These are phyloP conservation scores for Bryopsis sp. DNA, from an alignment of 139 green algal species.

Conservation along the genomic window DNA sequence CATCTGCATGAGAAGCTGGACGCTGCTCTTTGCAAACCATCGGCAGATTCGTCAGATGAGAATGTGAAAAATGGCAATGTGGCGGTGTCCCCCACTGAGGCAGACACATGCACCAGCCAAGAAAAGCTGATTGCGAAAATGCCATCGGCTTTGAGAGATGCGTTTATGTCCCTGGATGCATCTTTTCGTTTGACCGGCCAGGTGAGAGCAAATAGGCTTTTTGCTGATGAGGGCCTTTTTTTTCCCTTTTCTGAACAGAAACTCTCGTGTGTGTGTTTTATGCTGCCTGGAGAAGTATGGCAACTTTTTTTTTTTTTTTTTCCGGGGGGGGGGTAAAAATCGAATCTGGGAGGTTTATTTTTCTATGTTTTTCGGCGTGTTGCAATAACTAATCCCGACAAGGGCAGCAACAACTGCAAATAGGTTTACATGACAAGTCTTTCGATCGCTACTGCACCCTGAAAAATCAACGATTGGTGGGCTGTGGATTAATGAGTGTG, in stretches of 20 bases:
- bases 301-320: background rate
- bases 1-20: background rate
- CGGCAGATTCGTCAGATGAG: no score
- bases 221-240: no score
- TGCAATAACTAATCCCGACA: no score
- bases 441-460: background rate
- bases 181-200: background rate
- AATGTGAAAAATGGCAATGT: background rate
- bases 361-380: no score
- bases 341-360: no score
- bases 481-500: background rate
- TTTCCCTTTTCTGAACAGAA: background rate
- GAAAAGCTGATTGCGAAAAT: background rate
- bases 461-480: background rate
- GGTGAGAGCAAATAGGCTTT: background rate
- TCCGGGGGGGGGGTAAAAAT: background rate
- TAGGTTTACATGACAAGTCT: no score
- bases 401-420: no score
- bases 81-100: background rate
- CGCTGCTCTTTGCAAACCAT: background rate
- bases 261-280: background rate
- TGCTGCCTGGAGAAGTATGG: background rate
- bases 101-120: background rate
- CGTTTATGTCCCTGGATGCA: background rate
- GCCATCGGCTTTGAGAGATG: background rate